These are phyloP conservation scores for Chloranthus sessilifolius DNA, from an alignment of 164 flowering plant species.

Conservation along the genomic window DNA sequence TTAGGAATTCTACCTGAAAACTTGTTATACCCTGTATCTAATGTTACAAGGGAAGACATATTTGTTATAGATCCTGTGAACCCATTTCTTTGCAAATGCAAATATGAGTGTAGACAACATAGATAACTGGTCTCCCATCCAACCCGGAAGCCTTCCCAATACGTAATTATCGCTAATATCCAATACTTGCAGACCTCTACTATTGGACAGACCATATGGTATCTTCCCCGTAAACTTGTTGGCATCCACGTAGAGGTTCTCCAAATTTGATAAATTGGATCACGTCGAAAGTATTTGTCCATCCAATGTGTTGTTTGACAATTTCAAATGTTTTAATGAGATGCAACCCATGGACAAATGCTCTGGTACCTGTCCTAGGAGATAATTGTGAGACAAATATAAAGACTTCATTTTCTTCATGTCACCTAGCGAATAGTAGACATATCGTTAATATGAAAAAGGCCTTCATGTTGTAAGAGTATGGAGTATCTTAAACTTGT, in stretches of 20 bases:
- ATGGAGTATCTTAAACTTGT: no score
- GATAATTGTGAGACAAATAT: conserved; percentile 2
- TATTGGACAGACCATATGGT: not conserved
- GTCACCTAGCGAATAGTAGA: not conserved
- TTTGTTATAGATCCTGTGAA: conserved; percentile 2
- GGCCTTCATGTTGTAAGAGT: no score
- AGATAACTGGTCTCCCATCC: not conserved
- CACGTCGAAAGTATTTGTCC: not conserved
- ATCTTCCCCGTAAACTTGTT: conserved; percentile 1
- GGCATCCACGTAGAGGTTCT: not conserved
- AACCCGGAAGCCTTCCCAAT: not conserved
- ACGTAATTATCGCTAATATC: not conserved
- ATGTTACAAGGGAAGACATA: not conserved
- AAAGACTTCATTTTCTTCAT: not conserved
- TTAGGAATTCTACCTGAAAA: conserved; percentile 1
- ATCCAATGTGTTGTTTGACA: not conserved
- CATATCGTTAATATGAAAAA: no score
- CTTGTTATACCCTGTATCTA: not conserved
- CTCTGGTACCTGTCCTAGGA: not conserved
- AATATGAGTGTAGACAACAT: not conserved
- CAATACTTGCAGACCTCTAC: not conserved
- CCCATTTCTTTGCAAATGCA: not conserved
- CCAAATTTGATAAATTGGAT: not conserved
- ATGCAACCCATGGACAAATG: not conserved
- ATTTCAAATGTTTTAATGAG: not conserved